These are phyloP conservation scores for Hansfordia pulvinata DNA, from an alignment of 2,329 filamentous ascomycete species.

Conservation along the genomic window DNA sequence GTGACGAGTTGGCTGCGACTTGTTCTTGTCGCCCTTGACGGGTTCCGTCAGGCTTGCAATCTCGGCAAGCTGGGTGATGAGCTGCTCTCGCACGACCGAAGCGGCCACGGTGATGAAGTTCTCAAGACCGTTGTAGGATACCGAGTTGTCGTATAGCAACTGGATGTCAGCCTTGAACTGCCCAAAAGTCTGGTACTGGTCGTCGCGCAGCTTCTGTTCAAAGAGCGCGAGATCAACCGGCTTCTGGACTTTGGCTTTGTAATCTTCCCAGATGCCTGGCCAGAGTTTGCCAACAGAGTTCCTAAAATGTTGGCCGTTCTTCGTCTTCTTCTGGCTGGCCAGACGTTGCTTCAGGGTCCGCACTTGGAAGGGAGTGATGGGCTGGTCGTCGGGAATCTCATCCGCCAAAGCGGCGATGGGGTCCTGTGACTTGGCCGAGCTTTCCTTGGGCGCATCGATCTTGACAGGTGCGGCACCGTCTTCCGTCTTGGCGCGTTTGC, in stretches of 20 bases:
- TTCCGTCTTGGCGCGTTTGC: constrained; percentile 72
- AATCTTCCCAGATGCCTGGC: constrained; percentile 63
- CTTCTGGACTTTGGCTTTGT: constrained; percentile 51
- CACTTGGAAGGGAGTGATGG: constrained; percentile 26
- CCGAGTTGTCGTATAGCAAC: constrained; percentile 66
- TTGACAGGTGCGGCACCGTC: constrained; percentile 20
- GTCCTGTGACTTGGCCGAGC: constrained; percentile 7
- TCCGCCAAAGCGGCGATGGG: constrained; percentile 13
- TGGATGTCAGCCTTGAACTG: constrained; percentile 63
- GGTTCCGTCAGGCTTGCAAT: constrained; percentile 36
- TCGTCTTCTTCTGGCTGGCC: constrained; percentile 73
- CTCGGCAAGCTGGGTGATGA: constrained; percentile 30
- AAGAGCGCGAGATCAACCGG: constrained; percentile 80
- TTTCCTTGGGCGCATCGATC: no score
- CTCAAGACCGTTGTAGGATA: constrained; percentile 67
- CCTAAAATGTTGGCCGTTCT: constrained; percentile 62
- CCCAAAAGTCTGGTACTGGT: constrained; percentile 55
- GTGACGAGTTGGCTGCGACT: constrained; percentile 30
- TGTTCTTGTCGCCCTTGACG: constrained; percentile 44
- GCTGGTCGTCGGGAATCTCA: constrained; percentile 24
- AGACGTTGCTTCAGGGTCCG: constrained; percentile 40
- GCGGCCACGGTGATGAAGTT: constrained; percentile 57
- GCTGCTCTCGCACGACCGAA: constrained; percentile 38
- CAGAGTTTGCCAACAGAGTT: constrained; percentile 66
- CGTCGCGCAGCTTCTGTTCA: constrained; percentile 63